Evolutionary conservation across 306 rosid genomes (phyloP).

Genomic region (Cercis canadensis): DNA sequence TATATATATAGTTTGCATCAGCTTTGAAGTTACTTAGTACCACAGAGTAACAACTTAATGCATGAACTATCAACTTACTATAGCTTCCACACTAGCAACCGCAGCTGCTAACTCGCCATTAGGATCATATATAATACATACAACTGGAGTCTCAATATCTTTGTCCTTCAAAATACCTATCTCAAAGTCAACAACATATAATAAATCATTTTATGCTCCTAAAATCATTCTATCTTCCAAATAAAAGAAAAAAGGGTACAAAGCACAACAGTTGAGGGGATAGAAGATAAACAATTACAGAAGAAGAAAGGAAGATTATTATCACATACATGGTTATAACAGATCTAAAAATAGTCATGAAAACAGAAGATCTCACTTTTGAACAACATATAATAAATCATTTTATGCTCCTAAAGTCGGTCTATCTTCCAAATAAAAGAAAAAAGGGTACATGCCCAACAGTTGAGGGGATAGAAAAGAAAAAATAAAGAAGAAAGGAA

Average conservation of each 20-base stretch:
- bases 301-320: not conserved
- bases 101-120: conserved; percentile 82
- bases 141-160: conserved; percentile 78
- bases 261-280: too few relatives aligned
- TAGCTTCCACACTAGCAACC: conserved; percentile 83
- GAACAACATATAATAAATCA: conserved; percentile 9
- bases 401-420: not conserved
- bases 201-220: not conserved
- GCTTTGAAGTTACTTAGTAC: conserved; percentile 32
- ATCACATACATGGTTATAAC: not conserved
- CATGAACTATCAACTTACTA: conserved; percentile 61
- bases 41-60: conserved; percentile 26
- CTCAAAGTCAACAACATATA: conserved; percentile 37
- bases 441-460: too few relatives aligned
- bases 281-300: not conserved
- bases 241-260: too few relatives aligned
- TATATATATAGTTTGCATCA: conserved; percentile 29
- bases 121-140: conserved; percentile 73
- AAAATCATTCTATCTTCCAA: not conserved
- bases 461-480: too few relatives aligned
- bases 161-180: conserved; percentile 75
- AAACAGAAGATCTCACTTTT: conserved; percentile 57
- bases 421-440: not conserved
- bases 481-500: not conserved
- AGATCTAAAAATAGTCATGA: conserved; percentile 1